A percentile compares a stretch with the other conserved stretches of the same genome.
These are phyloP conservation scores for Cadophora luteo-olivacea DNA, from an alignment of 2,329 filamentous ascomycete species.

Conservation along the genomic window DNA sequence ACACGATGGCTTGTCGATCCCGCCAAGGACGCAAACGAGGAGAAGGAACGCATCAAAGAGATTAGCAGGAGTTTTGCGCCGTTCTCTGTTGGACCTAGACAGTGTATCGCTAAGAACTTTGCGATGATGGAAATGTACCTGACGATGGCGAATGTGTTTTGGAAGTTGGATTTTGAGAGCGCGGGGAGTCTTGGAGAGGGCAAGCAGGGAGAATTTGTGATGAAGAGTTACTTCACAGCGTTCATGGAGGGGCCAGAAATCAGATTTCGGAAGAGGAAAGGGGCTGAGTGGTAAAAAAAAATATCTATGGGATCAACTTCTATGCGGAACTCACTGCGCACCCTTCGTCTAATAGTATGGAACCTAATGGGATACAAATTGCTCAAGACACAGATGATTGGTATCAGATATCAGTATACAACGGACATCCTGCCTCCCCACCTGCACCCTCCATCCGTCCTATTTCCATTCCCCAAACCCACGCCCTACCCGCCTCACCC, in stretches of 20 bases:
- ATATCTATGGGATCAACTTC: too few species aligned
- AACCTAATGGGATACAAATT: too few species aligned
- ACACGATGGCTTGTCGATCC: slow-evolving; percentile 45
- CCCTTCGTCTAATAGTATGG: too few species aligned
- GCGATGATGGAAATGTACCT: slow-evolving; percentile 38
- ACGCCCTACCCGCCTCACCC: neutral
- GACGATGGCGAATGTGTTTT: slow-evolving; percentile 35
- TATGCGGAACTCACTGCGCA: too few species aligned
- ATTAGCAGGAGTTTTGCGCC: slow-evolving; percentile 42
- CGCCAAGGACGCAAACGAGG: slow-evolving; percentile 15
- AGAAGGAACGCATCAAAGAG: slow-evolving; percentile 34
- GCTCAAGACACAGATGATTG: too few species aligned
- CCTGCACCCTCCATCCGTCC: neutral
- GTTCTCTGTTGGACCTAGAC: slow-evolving; percentile 47
- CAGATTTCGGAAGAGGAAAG: slow-evolving; percentile 53
- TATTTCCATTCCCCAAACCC: neutral
- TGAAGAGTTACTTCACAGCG: slow-evolving; percentile 75
- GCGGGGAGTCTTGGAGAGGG: slow-evolving; percentile 54
- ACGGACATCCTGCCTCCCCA: neutral
- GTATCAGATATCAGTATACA: neutral
- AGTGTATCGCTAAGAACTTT: slow-evolving; percentile 46
- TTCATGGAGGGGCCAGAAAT: slow-evolving; percentile 73
- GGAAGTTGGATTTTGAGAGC: slow-evolving; percentile 26
- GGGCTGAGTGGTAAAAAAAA: neutral
- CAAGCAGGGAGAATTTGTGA: slow-evolving; percentile 67